Percentiles rank a stretch among this genome's conserved stretches.
Evolutionary conservation across 2,329 filamentous ascomycete species (phyloP).

Genomic region (Colletotrichum sidae): DNA sequence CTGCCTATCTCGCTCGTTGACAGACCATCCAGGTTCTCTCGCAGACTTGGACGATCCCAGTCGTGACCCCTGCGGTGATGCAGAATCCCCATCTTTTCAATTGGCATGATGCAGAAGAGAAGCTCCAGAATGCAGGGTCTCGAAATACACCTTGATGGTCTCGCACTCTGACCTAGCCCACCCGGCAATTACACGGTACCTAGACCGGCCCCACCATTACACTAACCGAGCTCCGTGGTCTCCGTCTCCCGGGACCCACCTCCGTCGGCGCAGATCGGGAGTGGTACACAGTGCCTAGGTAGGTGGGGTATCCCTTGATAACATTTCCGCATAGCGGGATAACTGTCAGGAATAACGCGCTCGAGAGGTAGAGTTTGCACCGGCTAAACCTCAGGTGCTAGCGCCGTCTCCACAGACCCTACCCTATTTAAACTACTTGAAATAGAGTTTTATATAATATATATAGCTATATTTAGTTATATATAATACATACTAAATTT

Average conservation of each 20-base stretch:
- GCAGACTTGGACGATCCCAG: not conserved
- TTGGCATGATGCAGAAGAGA: not conserved
- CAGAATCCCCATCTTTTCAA: conserved; percentile 4
- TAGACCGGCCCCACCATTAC: not conserved
- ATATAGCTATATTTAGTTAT: no score
- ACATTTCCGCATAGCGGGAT: conserved; percentile 15
- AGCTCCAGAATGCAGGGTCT: conserved; percentile 10
- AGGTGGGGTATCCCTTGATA: not conserved
- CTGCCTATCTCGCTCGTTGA: conserved; percentile 1
- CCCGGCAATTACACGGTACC: not conserved
- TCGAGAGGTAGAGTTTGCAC: no score
- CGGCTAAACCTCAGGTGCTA: no score
- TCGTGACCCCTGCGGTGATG: conserved; percentile 1
- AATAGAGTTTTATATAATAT: no score
- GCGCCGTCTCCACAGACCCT: no score
- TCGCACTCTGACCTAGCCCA: no score
- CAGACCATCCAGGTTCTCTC: conserved; percentile 29
- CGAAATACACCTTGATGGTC: conserved; percentile 24
- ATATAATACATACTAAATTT: no score
- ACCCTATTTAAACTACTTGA: no score
- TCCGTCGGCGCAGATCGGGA: not conserved
- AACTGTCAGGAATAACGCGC: no score
- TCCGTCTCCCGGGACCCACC: not conserved
- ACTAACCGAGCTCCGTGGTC: conserved; percentile 1
- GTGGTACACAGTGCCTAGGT: no score